These are phyloP conservation scores for Inonotus hispidus DNA, from an alignment of 1,284 basidiomycete species.

Conservation along the genomic window DNA sequence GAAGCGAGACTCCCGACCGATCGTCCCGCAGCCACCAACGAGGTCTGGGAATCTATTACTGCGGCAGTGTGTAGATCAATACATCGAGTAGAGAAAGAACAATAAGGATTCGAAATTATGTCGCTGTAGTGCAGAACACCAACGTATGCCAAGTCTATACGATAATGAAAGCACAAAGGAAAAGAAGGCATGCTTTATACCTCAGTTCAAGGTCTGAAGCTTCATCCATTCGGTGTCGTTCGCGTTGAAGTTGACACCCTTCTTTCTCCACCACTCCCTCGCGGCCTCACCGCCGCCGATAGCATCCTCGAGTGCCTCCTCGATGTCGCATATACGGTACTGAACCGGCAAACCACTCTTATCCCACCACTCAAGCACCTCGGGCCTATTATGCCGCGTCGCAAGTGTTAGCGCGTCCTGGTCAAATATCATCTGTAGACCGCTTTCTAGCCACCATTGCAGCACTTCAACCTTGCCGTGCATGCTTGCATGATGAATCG, in stretches of 20 bases:
- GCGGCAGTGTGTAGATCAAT: not conserved
- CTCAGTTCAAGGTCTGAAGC: conserved; percentile 61
- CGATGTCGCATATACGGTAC: conserved; percentile 80
- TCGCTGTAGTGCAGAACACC: not conserved
- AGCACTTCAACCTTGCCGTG: conserved; percentile 75
- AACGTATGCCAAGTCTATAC: not conserved
- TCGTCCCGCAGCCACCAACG: no score
- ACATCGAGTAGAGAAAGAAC: not conserved
- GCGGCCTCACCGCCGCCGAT: conserved; percentile 68
- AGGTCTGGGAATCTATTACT: no score
- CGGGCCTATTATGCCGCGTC: conserved; percentile 73
- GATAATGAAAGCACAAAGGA: not conserved
- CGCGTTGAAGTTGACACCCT: conserved; percentile 74
- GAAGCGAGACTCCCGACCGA: no score
- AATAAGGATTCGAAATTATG: not conserved
- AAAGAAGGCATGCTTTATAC: not conserved
- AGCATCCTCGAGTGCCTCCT: conserved; percentile 80
- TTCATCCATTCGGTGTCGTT: conserved; percentile 82
- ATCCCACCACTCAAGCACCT: conserved; percentile 83
- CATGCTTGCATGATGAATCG: conserved; percentile 70
- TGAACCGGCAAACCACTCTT: conserved; percentile 67
- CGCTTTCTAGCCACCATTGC: conserved; percentile 77
- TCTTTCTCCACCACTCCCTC: conserved; percentile 70
- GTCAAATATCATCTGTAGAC: conserved; percentile 71
- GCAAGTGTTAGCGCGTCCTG: conserved; percentile 72